These are phyloP conservation scores for Sclerotinia spermophila DNA, from an alignment of 2,329 filamentous ascomycete genomes.

Conservation along the genomic window DNA sequence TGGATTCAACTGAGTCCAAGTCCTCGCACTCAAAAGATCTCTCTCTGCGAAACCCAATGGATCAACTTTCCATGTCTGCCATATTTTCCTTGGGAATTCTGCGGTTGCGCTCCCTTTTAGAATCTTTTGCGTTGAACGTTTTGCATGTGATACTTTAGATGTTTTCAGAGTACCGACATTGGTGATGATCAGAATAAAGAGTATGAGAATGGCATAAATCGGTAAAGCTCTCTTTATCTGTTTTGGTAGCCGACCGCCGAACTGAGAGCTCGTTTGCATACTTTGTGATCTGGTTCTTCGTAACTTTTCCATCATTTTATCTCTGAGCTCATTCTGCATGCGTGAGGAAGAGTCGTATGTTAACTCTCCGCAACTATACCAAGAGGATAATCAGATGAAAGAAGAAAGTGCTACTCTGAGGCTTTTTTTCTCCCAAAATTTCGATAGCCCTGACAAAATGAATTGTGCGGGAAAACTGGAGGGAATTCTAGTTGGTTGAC, in stretches of 20 bases:
- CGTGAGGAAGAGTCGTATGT: constrained; percentile 9
- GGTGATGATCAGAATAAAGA: constrained; percentile 30
- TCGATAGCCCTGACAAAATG: neutral
- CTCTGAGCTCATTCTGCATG: constrained; percentile 6
- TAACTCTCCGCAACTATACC: neutral
- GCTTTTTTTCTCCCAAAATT: neutral
- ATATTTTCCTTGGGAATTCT: constrained; percentile 64
- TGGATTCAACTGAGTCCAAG: constrained; percentile 65
- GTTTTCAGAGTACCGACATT: constrained; percentile 23
- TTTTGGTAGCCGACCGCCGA: constrained; percentile 42
- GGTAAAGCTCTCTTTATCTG: constrained; percentile 32
- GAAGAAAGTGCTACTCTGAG: neutral
- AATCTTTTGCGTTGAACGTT: neutral
- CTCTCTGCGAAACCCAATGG: constrained; percentile 63
- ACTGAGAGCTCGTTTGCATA: constrained; percentile 18
- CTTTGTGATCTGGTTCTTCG: constrained; percentile 14
- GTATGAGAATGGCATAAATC: constrained; percentile 28
- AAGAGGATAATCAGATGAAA: neutral
- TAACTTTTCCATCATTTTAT: constrained; percentile 15
- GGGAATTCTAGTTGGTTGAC: neutral
- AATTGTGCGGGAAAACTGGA: neutral
- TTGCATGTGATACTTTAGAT: constrained; percentile 18
- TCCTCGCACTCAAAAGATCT: constrained; percentile 56
- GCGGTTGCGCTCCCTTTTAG: neutral
- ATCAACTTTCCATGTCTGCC: constrained; percentile 73